Evolutionary conservation across 345 rosid species (phyloP), one percentile per base, ranked within the genome.

Genomic region (Heritiera fomes): DNA sequence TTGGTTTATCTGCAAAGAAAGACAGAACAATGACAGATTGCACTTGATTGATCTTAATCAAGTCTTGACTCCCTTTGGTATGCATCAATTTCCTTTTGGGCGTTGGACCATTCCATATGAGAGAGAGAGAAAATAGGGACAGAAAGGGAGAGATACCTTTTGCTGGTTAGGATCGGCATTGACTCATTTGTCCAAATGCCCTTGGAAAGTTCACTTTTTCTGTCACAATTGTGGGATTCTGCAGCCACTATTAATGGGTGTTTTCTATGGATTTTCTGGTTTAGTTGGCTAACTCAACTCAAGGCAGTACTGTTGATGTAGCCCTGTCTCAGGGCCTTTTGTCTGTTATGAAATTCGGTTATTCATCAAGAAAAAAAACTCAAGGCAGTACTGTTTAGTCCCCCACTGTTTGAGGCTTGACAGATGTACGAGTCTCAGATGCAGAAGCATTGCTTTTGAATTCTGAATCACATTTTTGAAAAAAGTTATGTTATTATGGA

Each of bases 81-180:
- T 47, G 30, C 38, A 50, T 71, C 18, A 71, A n/a, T 71, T 30
- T 28, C 8, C 30, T 56, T 41, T 73, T n/a, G 77, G 69, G 63
- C 43, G 52, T 58, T 49, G 71, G 72, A 70, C 61, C 77, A 23
- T 50, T 17, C 59, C 49, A n/a, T n/a, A 18, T 17, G 45, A 53
- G 60, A 65, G 69, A 41, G 14, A 55, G 71, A 56, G 20, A 50
- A 23, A 23, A 34, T 34, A 85, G 89, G 85, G 79, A 78, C 88
- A 71, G 30, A 77, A 50, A 13, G 65, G 58, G 18, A 30, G 82
- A 78, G 87, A 62, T 78, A 71, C 83, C 79, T 76, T 86, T 76
- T 80, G 85, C 81, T 74, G 81, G 82, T 73, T 83, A 89, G 88
- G 90, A 91, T 91, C 83, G 90, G 87, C 87, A 86, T 88, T 75